A percentile compares a stretch with the other conserved stretches of the same genome.
These are phyloP conservation scores for Nicotiana attenuata DNA, from an alignment of 257 asterid species.

Conservation along the genomic window DNA sequence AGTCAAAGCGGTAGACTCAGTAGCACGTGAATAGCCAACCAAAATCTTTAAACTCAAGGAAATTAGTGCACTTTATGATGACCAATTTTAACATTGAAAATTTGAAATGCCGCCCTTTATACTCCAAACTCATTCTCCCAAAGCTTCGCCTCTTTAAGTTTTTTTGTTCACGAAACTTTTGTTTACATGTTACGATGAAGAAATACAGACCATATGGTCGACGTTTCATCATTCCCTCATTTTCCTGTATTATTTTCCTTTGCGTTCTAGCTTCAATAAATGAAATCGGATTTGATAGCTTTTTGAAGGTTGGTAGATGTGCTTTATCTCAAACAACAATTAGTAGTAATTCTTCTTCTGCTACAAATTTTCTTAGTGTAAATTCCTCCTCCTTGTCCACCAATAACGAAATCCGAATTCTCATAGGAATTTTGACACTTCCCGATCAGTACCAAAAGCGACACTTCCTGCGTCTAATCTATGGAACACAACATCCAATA, in stretches of 20 bases:
- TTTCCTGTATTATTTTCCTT: conserved; percentile 60
- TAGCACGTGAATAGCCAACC: conserved; percentile 36
- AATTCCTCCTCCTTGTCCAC: conserved; percentile 23
- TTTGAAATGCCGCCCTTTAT: neutral
- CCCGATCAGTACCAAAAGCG: conserved; percentile 86
- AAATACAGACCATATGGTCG: conserved; percentile 30
- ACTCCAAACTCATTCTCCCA: conserved; percentile 7
- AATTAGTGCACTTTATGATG: conserved; percentile 20
- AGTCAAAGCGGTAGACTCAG: conserved; percentile 39
- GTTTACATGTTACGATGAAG: conserved; percentile 30
- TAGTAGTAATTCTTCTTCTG: neutral
- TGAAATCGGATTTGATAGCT: conserved; percentile 46
- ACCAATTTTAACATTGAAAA: conserved; percentile 3
- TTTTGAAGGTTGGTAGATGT: conserved; percentile 45
- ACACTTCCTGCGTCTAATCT: conserved; percentile 82
- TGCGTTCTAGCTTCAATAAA: conserved; percentile 63
- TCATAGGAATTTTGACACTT: conserved; percentile 71
- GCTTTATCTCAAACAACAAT: conserved; percentile 24
- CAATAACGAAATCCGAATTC: conserved; percentile 40
- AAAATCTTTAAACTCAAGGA: conserved; percentile 40
- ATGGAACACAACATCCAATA: conserved; percentile 57
- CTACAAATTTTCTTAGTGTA: neutral
- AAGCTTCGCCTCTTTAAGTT: conserved; percentile 9
- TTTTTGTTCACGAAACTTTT: conserved; percentile 1
- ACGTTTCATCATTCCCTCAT: conserved; percentile 44